Evolutionary conservation across 768 basidiomycete genomes (phyloP).

Genomic region (Amyloporia xantha): DNA sequence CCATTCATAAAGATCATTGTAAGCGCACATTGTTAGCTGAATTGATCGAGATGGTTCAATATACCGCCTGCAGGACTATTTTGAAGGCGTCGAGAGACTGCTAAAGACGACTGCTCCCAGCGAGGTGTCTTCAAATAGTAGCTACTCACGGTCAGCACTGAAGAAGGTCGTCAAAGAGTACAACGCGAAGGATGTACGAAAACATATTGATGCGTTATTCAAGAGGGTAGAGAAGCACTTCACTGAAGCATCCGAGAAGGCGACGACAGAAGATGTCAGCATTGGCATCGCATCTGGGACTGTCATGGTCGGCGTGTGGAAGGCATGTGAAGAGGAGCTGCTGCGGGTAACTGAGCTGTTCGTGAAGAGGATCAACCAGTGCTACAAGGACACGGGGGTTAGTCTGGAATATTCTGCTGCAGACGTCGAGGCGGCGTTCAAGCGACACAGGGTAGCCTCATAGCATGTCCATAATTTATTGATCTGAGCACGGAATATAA

Average conservation of each 20-base stretch:
- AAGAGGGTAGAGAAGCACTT: slow-evolving; percentile 97
- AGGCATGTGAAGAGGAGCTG: slow-evolving; percentile 82
- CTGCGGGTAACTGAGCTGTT: slow-evolving; percentile 67
- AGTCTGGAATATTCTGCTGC: slow-evolving; percentile 63
- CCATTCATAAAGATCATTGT: slow-evolving; percentile 87
- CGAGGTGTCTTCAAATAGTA: slow-evolving; percentile 69
- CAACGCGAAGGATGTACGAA: slow-evolving; percentile 82
- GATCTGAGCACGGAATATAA: neutral
- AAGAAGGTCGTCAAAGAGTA: slow-evolving; percentile 85
- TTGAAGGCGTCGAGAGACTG: slow-evolving; percentile 86
- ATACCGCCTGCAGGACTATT: slow-evolving; percentile 74
- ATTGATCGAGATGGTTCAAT: neutral
- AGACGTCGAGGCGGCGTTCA: slow-evolving; percentile 79
- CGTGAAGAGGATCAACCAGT: slow-evolving; percentile 60
- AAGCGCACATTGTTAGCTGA: slow-evolving; percentile 19
- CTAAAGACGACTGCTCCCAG: slow-evolving; percentile 71
- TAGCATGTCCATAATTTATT: slow-evolving; percentile 9
- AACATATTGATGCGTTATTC: slow-evolving; percentile 78
- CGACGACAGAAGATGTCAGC: slow-evolving; percentile 47
- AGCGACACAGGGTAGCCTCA: slow-evolving; percentile 42
- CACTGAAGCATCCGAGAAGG: slow-evolving; percentile 69
- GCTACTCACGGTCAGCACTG: slow-evolving; percentile 70
- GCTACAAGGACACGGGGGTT: slow-evolving; percentile 71
- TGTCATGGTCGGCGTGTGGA: slow-evolving; percentile 83
- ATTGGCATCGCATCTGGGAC: slow-evolving; percentile 50